Evolutionary conservation across 2,329 filamentous ascomycete species (phyloP), one percentile per base, ranked within the genome.

Genomic region (Venturia pyrina): DNA sequence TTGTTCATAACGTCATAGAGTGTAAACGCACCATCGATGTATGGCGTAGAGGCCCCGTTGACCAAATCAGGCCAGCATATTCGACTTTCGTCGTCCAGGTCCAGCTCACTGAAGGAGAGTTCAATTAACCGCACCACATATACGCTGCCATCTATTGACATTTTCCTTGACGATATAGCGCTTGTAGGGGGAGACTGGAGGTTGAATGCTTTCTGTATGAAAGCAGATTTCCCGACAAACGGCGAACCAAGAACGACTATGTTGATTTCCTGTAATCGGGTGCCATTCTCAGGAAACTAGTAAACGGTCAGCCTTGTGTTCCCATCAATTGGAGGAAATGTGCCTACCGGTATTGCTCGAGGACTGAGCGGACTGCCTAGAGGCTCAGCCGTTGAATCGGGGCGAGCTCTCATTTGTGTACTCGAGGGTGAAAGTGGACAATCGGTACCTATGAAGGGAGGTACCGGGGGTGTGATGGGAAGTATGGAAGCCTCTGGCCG

Each of bases 1-100:
- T 86, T 83, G 74, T 90, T 89, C 76, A 87, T 90, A 57, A 96
- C 89, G 82, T 97, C 91, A 81, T 96, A 96, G 62, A 98, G 80
- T 67, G 93, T 85, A 70, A 97, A 79, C 59, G 90, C 91, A 24
- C 90, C 93, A 72, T 98, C 90, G 72, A 96, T 84, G 50, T 83
- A 84, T 62, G 91, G 90, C 67, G 90, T 82, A 68, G 87, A 84
- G 69, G 87, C 82, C 67, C 90, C 89, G 72, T 88, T 79, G 53
- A 82, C 74, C 28, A 76, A 77, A 43, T 79, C 77, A 48, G 85
- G 85, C 84, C 84, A 82, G 69, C 86, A 88, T 59, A 85, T 75
- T 67, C 75, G 78, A 67, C 76, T 78, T 65, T 80, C 77, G 66
- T 82, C 77, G 44, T 79, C 77, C 67, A 81, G 77, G 64, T 77